Conservation (phyloP, 768 basidiomycete genomes). For the Hygrophoropsis aurantiaca region DNA sequence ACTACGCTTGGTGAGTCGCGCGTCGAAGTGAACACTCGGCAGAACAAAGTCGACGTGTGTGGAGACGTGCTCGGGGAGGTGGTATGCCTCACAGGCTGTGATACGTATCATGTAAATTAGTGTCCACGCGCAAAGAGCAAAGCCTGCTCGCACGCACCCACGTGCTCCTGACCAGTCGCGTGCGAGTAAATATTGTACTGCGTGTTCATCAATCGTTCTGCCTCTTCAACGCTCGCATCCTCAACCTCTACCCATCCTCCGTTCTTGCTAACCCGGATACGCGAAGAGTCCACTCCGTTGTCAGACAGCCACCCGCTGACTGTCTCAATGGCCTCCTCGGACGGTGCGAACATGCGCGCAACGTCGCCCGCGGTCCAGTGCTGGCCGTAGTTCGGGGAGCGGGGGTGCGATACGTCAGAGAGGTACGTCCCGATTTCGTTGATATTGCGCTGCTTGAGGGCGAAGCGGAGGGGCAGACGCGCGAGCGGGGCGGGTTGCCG, state of each 20-base stretch:
- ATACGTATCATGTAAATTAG: not conserved
- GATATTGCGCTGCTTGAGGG: constrained; percentile 47
- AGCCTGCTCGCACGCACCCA: constrained; percentile 34
- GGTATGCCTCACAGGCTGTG: constrained; percentile 33
- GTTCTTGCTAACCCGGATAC: constrained; percentile 37
- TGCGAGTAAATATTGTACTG: constrained; percentile 44
- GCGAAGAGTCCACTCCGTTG: constrained; percentile 37
- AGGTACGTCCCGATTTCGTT: constrained; percentile 44
- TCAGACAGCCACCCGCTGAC: constrained; percentile 44
- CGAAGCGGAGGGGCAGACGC: constrained; percentile 47
- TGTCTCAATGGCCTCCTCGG: constrained; percentile 36
- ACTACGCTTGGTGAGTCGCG: constrained; percentile 19
- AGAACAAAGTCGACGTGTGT: constrained; percentile 38
- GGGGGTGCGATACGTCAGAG: constrained; percentile 47
- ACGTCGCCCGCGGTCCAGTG: constrained; percentile 47
- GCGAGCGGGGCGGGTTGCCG: constrained; percentile 32
- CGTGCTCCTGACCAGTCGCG: constrained; percentile 33
- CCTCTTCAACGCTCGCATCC: constrained; percentile 38
- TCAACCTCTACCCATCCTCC: constrained; percentile 38
- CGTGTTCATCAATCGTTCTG: constrained; percentile 38
- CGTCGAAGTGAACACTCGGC: constrained; percentile 36
- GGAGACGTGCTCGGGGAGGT: constrained; percentile 33
- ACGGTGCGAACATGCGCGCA: constrained; percentile 45
- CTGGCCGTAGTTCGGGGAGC: constrained; percentile 48
- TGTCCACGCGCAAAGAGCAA: not conserved